Evolutionary conservation across 2,329 filamentous ascomycete genomes (phyloP), one percentile per base, ranked within the genome.

Genomic region (Colletotrichum gloeosporioides): DNA sequence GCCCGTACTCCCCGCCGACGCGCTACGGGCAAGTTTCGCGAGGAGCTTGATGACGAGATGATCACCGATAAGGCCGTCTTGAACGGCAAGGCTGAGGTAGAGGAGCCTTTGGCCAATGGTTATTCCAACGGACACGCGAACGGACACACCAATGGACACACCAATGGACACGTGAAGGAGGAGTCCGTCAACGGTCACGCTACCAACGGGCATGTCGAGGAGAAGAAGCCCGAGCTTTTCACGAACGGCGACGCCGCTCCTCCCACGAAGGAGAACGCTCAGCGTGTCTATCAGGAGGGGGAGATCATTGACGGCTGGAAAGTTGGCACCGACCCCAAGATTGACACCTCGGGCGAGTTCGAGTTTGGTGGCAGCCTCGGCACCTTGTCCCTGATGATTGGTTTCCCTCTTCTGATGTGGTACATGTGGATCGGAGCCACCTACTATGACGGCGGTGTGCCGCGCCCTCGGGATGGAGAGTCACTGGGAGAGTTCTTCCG

Each of bases 401-500:
- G 93, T 44, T 98, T 98, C 84, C 95, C 95, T n/a, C 77, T 92
- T 53, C 89, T 98, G 79, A 98, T 98, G 95, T 98, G 94, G 89
- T 98, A 97, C 87, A 96, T 98, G 95, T 98, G 95, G 95, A 93
- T 97, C 83, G 95, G 95, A 68, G 93, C 95, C 49, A 95, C 92
- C 66, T 96, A 95, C 86, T 98, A 98, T 86, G 88, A 95, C 82
- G 95, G 95, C 78, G 91, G 93, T 78, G 88, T 96, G 62, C 95
- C 95, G n/a, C 86, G 87, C 53, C 93, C 91, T 2, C 87, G 87
- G 8, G 82, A 89, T 65, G 93, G 90, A 49, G 89, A 96, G 86
- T 92, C 88, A 80, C 89, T 90, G 80, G 79, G 81, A 12, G 91
- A 95, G 29, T 98, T 97, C 83, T 87, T 91, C 69, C 84, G 87